Base-by-base conservation (phyloP, 352 stramenopile genomes). In the Phytophthora colocasiae region DNA sequence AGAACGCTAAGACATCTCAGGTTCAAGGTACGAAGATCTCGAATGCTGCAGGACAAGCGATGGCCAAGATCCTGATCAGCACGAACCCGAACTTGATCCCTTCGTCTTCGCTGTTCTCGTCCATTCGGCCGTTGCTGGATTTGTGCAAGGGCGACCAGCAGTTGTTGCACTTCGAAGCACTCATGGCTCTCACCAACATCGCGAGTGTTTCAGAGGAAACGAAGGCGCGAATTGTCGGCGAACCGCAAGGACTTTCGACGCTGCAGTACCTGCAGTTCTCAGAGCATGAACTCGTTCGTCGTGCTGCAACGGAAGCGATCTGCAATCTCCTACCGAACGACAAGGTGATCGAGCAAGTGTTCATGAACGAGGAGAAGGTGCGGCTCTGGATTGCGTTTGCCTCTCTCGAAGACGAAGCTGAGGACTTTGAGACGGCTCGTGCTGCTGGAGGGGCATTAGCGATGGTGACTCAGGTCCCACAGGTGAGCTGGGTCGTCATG, bases 141-240 rank as follows among this genome's bases (percentile, higher is more conserved):
- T 60, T 99, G 53, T 97, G 97, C 57, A 97, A 97, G 66, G 90
- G 98, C 12, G 98, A 98, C 50, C 96, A 95, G 58, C 86, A 95
- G 52, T 56, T 97, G 49, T 62, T 95, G 32, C 84, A 96, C 66
- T 97, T 97, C 24, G 88, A 99, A 73, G 93, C 95, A 19, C 79
- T 99, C n/a, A 89, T 99, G 81, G 93, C 97, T 15, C 79, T 99
- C 8, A 99, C 97, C 1, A 99, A 99, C 66, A 91, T 99, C 12
- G 95, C 92, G 34, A 96, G 87, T 17, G 89, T 97, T 17, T 97
- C 91, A 26, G 84, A 98, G 6, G 91, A 98, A 60, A 98, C 96
- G 31, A 98, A 99, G 78, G 90, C 97, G 49, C 86, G 91, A 8
- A 93, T 92, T 22, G 71, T 93, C 0, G 66, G 57, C 0, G 81